A percentile compares a stretch with the other conserved stretches of the same genome.
Conservation (phyloP, 2,329 filamentous ascomycete genomes). For the Fusarium sp. region DNA sequence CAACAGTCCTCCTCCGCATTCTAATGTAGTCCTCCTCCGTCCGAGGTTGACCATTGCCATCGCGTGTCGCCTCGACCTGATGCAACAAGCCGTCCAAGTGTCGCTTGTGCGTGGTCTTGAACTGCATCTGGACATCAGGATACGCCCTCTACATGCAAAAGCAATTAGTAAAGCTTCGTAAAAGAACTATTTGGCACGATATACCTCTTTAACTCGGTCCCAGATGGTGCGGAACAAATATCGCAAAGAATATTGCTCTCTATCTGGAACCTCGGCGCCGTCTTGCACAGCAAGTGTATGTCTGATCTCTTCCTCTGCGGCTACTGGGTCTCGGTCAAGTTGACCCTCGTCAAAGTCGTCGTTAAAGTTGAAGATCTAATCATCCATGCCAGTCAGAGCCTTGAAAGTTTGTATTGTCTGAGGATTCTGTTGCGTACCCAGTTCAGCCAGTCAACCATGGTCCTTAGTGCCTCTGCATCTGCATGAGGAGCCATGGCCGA, state of each 20-base stretch:
- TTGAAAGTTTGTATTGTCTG: rapidly evolving
- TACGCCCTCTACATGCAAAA: neutral
- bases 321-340: neutral
- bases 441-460: neutral
- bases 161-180: rapidly evolving
- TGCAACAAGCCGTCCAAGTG: neutral
- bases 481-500: neutral
- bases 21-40: neutral
- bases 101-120: neutral
- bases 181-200: rapidly evolving
- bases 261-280: neutral
- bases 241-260: neutral
- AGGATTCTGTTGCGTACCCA: rapidly evolving
- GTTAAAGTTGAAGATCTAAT: neutral
- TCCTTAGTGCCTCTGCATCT: neutral
- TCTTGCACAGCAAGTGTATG: neutral
- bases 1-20: neutral
- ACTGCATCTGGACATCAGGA: neutral
- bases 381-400: neutral
- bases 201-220: neutral
- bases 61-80: neutral
- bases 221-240: neutral
- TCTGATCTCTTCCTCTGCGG: neutral
- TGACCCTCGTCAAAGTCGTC: neutral
- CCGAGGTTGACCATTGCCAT: neutral